phyloP scores from a whole-genome alignment of 2,329 filamentous ascomycete species.

The Ascochyta fabae region DNA sequence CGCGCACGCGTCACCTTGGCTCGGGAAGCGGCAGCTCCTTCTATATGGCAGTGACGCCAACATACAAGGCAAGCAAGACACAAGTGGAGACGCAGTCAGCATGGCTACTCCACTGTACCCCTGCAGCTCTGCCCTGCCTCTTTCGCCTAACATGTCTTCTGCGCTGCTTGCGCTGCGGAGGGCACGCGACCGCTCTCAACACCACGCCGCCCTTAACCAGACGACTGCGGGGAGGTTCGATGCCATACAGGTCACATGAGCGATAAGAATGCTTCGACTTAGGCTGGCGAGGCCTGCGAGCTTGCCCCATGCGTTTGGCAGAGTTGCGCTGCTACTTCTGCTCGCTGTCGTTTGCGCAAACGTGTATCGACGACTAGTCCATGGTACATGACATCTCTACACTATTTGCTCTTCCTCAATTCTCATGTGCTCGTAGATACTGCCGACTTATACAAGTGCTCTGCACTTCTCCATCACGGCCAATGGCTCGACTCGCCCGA shows the following conservation, averaged over 20 bases:
- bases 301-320: slow-evolving; percentile 13
- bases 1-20: slow-evolving; percentile 17
- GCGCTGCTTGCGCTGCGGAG: neutral
- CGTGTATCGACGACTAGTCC: slow-evolving; percentile 18
- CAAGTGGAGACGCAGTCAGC: slow-evolving; percentile 9
- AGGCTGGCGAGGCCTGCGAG: slow-evolving; percentile 11
- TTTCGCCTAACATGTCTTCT: slow-evolving; percentile 7
- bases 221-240: neutral
- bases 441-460: slow-evolving; percentile 62
- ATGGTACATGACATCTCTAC: slow-evolving; percentile 12
- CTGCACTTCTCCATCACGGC: slow-evolving; percentile 58
- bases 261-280: slow-evolving; percentile 17
- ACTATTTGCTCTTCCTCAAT: neutral
- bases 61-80: slow-evolving; percentile 8
- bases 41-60: slow-evolving; percentile 8
- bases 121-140: slow-evolving; percentile 11
- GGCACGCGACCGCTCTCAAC: slow-evolving; percentile 9
- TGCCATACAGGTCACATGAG: slow-evolving; percentile 8
- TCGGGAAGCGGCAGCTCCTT: slow-evolving; percentile 10
- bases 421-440: slow-evolving; percentile 35
- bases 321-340: slow-evolving; percentile 12
- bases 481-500: slow-evolving; percentile 56
- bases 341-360: slow-evolving; percentile 20
- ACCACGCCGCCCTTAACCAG: neutral
- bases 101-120: slow-evolving; percentile 7